Base-by-base conservation (phyloP, 345 rosid genomes). In the Toxicodendron radicans region DNA sequence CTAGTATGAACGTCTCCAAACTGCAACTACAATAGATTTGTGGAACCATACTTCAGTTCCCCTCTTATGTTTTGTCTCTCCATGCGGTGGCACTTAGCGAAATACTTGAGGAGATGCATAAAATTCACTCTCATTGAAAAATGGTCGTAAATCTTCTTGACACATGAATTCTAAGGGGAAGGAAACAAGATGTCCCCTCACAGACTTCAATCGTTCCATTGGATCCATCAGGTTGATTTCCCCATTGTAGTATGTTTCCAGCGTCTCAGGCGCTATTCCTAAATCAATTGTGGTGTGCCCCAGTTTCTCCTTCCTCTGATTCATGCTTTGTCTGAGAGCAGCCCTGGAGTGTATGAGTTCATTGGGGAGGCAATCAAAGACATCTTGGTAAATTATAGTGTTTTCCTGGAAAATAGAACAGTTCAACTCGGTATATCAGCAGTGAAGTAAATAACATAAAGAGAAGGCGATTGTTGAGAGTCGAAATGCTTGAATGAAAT, bases 81-180 rank as follows among this genome's bases (percentile, higher is more conserved):
- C 21, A 68, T 53, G 46, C 5, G 24, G 20, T 48, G 5, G 17
- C 49, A 5, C 62, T 75, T 70, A 91, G 72, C 84, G 92, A 66
- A 85, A 95, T 64, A 92, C 99, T 76, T 86, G 95, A 67, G 97
- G 89, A 61, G 91, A 85, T 23, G 97, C 90, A 63, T 92, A 95
- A 68, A 91, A 95, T 76, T 92, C 99, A 32, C 90, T 70, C 85
- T 92, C 99, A n/a, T 65, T 87, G 56, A 95, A 86, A 27, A 73
- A 79, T 0, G 99, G 97, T 78, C 94, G 83, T 62, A 95, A 80
- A 80, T 95, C 88, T 90, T 92, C 90, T 66, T 88, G 82, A 58
- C 86, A 74, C 95, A 92, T 89, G 88, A 95, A 95, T 71, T 91
- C 86, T 76, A 92, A 81, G 0, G 99, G 99, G 73, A 95, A 91